Base-by-base conservation (phyloP, 345 rosid genomes). In the Eucalyptus tenuipes region DNA sequence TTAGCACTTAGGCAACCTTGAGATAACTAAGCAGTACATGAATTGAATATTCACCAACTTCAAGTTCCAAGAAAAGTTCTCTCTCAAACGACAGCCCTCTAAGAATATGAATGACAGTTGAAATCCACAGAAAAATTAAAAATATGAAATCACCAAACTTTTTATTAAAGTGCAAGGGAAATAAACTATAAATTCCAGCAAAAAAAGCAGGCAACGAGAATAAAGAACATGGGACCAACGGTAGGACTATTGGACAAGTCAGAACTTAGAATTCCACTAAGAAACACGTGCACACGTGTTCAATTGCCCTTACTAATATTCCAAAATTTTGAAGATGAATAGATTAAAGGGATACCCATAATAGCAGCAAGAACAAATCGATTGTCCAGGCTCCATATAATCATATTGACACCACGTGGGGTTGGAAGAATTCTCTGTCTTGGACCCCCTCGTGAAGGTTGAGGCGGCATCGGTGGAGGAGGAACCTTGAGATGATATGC, bases 291-390 rank as follows among this genome's bases (percentile, higher is more conserved):
- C 42, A 53, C 52, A 48, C 85, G 44, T n/a, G 20, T 82, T 42
- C 55, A 17, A 44, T 52, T 88, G 22, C 40, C n/a, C 86, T n/a
- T 49, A 47, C 45, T 7, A 64, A 47, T 11, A 80, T 27, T 6
- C 42, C 64, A 64, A 75, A 75, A 86, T 88, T 45, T 53, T 48
- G 75, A 7, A 82, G 42, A 88, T 52, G 24, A 37, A 61, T 66
- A 71, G 49, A 86, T 57, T 85, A 89, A 89, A 50, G 31, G 17
- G 57, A 86, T 96, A 98, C 99, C 99, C 99, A 98, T 98, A 85
- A 95, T 95, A 90, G 99, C 99, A 44, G 99, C 99, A 91, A 98
- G 99, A 90, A 98, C 99, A 90, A 98, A 98, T 88, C 99, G 97
- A 92, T 98, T 98, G 92, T 98, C 99, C 64, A 98, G 94, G 94